These are phyloP conservation scores for Coprinopsis strossmayeri DNA, from an alignment of 768 basidiomycete species.

Conservation along the genomic window DNA sequence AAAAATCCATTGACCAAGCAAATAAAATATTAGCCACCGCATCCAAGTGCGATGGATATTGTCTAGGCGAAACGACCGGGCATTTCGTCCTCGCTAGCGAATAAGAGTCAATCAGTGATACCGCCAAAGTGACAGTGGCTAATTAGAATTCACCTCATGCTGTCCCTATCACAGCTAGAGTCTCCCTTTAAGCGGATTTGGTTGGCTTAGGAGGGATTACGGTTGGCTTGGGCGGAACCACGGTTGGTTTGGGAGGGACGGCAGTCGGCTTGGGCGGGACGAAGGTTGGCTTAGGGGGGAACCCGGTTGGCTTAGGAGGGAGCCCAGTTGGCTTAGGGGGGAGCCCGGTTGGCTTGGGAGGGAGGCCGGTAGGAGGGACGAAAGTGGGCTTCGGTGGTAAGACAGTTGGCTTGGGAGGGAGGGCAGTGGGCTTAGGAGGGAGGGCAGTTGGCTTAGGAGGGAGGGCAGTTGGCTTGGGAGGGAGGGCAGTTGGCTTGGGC, in stretches of 20 bases:
- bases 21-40: too few species aligned
- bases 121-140: too few species aligned
- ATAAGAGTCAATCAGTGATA: too few species aligned
- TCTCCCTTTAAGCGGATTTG: too few species aligned
- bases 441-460: slow-evolving; percentile 7
- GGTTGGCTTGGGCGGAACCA: background rate
- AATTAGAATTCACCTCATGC: too few species aligned
- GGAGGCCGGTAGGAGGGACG: slow-evolving; percentile 3
- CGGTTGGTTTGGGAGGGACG: background rate
- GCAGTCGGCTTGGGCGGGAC: background rate
- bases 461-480: background rate
- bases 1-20: too few species aligned
- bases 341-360: background rate
- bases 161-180: too few species aligned
- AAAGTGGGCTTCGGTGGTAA: slow-evolving; percentile 1
- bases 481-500: slow-evolving; percentile 5
- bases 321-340: background rate
- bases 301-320: background rate
- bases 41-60: too few species aligned
- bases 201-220: background rate
- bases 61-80: too few species aligned
- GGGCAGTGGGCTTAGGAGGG: slow-evolving; percentile 4
- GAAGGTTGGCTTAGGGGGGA: background rate
- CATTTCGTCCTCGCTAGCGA: too few species aligned
- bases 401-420: slow-evolving; percentile 5